Percentiles rank a stretch among this genome's conserved stretches.
Evolutionary conservation across 2,329 filamentous ascomycete species (phyloP).

Genomic region (Trichoderma cornu-damae): DNA sequence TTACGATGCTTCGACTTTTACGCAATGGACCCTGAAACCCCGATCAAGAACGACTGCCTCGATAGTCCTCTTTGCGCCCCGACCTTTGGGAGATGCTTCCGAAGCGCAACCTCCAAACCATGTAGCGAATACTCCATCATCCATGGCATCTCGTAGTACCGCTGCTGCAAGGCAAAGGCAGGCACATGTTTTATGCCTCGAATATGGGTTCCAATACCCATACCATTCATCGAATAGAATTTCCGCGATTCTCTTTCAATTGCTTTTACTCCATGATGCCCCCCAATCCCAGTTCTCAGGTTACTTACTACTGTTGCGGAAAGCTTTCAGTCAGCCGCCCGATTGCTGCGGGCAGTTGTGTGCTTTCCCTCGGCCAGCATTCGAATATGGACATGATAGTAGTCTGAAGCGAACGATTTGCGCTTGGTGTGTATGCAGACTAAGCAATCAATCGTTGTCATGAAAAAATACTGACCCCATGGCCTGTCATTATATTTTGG

Average conservation of each 20-base stretch:
- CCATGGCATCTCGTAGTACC: too few relatives aligned
- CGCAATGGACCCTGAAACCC: slow-evolving; percentile 30
- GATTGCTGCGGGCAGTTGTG: too few relatives aligned
- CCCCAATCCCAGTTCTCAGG: background rate
- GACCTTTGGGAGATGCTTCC: slow-evolving; percentile 35
- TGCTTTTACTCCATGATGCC: background rate
- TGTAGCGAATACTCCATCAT: too few relatives aligned
- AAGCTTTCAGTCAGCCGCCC: too few relatives aligned
- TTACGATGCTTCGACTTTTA: slow-evolving; percentile 34
- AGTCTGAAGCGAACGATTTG: background rate
- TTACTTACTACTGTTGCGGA: background rate
- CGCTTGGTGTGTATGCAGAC: background rate
- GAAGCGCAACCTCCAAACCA: slow-evolving; percentile 16
- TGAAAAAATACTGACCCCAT: background rate
- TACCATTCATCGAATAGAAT: too few relatives aligned
- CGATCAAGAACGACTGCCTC: slow-evolving; percentile 33
- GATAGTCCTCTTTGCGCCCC: slow-evolving; percentile 33
- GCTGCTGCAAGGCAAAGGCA: too few relatives aligned
- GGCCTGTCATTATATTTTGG: background rate
- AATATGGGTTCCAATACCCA: too few relatives aligned
- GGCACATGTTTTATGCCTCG: too few relatives aligned
- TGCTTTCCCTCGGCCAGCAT: background rate
- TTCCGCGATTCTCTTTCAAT: too few relatives aligned
- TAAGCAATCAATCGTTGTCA: background rate
- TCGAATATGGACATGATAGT: too few relatives aligned